Evolutionary conservation across 768 basidiomycete genomes (phyloP).

Genomic region (Tephrocybe sp.): DNA sequence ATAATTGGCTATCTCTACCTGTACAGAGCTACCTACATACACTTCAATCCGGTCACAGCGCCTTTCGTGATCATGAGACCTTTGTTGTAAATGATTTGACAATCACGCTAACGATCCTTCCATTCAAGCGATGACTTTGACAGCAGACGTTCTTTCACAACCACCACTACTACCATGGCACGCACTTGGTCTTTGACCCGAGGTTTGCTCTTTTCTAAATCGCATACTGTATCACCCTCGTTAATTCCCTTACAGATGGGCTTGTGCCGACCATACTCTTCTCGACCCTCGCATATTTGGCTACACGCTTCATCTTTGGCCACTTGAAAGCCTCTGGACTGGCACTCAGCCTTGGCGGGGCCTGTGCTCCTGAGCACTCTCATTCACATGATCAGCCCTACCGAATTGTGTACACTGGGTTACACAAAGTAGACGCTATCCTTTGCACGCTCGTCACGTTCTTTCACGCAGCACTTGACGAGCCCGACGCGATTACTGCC

Average conservation of each 20-base stretch:
- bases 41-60: too few species aligned
- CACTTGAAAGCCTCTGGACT: slow-evolving; percentile 31
- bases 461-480: slow-evolving; percentile 44
- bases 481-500: slow-evolving; percentile 26
- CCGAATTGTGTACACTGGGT: slow-evolving; percentile 39
- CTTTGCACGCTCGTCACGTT: slow-evolving; percentile 47
- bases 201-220: slow-evolving; percentile 1
- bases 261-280: slow-evolving; percentile 38
- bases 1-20: too few species aligned
- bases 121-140: too few species aligned
- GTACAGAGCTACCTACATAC: too few species aligned
- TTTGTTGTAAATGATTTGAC: too few species aligned
- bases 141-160: too few species aligned
- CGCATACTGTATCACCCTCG: too few species aligned
- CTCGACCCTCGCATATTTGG: slow-evolving; percentile 34
- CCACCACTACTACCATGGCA: slow-evolving; percentile 4
- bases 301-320: slow-evolving; percentile 33
- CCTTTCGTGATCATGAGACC: too few species aligned
- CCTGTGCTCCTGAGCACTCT: slow-evolving; percentile 29
- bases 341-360: slow-evolving; percentile 22
- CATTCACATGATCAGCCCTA: slow-evolving; percentile 25
- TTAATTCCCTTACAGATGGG: slow-evolving; percentile 14
- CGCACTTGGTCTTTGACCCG: slow-evolving; percentile 6
- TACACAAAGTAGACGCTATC: slow-evolving; percentile 30
- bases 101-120: too few species aligned